These are phyloP conservation scores for Globisporangium sylvaticum DNA, from an alignment of 352 stramenopile genomes.

Conservation along the genomic window DNA sequence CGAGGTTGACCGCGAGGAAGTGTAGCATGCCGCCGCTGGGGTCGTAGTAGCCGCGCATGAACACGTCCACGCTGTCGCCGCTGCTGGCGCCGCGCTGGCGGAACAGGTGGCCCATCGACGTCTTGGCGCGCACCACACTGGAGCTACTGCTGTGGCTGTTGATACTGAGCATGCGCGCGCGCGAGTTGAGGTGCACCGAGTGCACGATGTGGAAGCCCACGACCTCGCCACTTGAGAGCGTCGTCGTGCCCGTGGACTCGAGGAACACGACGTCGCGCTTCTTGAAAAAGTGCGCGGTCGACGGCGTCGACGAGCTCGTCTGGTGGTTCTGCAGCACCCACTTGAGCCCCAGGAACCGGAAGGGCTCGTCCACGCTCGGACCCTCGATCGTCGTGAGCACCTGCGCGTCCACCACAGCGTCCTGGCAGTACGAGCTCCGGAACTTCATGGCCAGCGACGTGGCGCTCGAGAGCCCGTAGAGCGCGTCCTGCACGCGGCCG, in stretches of 20 bases:
- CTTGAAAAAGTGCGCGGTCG: slow-evolving; percentile 26
- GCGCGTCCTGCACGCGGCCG: slow-evolving; percentile 52
- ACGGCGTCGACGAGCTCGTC: slow-evolving; percentile 32
- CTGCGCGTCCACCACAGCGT: slow-evolving; percentile 17
- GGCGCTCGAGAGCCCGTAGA: slow-evolving; percentile 52
- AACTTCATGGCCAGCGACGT: slow-evolving; percentile 59
- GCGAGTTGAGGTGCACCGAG: slow-evolving; percentile 44
- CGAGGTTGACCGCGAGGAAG: slow-evolving; percentile 38
- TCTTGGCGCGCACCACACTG: slow-evolving; percentile 14
- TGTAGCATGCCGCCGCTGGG: slow-evolving; percentile 47
- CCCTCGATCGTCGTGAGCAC: slow-evolving; percentile 47
- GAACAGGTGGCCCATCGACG: slow-evolving; percentile 18
- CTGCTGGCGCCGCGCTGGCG: slow-evolving; percentile 3
- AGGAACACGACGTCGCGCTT: slow-evolving; percentile 69
- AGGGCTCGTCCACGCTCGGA: slow-evolving; percentile 40
- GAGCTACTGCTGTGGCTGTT: neutral
- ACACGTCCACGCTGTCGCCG: slow-evolving; percentile 11
- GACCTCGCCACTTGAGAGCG: slow-evolving; percentile 36
- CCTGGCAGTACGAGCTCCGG: slow-evolving; percentile 27
- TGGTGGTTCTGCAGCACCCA: slow-evolving; percentile 51
- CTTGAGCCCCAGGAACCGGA: slow-evolving; percentile 60
- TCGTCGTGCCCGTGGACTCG: slow-evolving; percentile 57
- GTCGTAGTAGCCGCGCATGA: slow-evolving; percentile 29
- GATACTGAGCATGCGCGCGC: slow-evolving; percentile 48
- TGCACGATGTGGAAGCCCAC: slow-evolving; percentile 62